A percentile compares a stretch with the other conserved stretches of the same genome.
phyloP scores from a whole-genome alignment of 352 stramenopile genomes.

The Globisporangium mamillatum region DNA sequence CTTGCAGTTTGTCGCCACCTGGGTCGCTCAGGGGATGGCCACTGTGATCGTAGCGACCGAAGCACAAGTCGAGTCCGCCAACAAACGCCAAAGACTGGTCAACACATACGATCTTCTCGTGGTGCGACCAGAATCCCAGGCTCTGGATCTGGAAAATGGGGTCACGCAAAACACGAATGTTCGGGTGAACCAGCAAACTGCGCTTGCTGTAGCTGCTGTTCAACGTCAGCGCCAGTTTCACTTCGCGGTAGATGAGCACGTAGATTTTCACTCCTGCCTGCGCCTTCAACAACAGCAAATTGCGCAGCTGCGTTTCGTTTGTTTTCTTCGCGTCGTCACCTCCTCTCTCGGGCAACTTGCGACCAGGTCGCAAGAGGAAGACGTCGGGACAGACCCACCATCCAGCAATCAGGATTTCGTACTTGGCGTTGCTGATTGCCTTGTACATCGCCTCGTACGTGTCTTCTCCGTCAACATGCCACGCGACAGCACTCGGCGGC shows the following conservation, averaged over 20 bases:
- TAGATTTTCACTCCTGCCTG: conserved; percentile 86
- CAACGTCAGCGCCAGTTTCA: conserved; percentile 85
- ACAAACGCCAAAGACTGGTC: conserved; percentile 85
- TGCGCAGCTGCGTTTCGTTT: conserved; percentile 73
- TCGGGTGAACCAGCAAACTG: conserved; percentile 71
- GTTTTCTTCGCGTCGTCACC: conserved; percentile 36
- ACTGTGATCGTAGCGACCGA: conserved; percentile 85
- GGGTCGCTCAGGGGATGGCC: conserved; percentile 74
- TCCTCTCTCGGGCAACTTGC: conserved; percentile 48
- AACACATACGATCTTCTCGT: conserved; percentile 92
- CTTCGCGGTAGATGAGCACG: conserved; percentile 90
- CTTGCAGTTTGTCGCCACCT: conserved; percentile 40
- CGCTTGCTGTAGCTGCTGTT: conserved; percentile 87
- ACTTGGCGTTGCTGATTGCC: conserved; percentile 83
- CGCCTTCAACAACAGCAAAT: conserved; percentile 77
- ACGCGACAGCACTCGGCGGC: conserved; percentile 63
- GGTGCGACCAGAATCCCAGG: conserved; percentile 90
- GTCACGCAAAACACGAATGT: conserved; percentile 89
- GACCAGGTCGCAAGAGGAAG: conserved; percentile 66
- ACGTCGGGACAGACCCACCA: conserved; percentile 89
- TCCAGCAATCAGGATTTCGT: conserved; percentile 88
- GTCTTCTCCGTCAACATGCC: conserved; percentile 86
- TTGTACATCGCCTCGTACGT: conserved; percentile 86
- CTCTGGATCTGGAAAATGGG: conserved; percentile 90
- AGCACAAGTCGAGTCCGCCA: conserved; percentile 86